Base-by-base conservation (phyloP, 257 asterid species). In the Rehmannia glutinosa region DNA sequence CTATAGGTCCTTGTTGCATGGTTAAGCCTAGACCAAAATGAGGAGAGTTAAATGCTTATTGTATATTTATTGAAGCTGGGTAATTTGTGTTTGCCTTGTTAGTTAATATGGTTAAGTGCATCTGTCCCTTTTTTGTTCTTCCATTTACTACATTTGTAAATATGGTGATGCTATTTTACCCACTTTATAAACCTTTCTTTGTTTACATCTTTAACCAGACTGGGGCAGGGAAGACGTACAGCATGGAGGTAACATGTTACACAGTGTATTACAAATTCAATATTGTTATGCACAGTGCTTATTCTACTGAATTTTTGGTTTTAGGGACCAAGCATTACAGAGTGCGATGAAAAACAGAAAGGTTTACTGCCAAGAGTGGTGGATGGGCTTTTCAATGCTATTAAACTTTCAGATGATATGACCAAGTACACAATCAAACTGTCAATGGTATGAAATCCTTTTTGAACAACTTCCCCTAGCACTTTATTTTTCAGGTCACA, bases 201-300 rank as follows among this genome's bases (percentile, higher is more conserved):
- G 53, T 71, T 45, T 69, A 27, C 16, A 4, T 69, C 55, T 73
- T 24, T 45, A 69, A 28, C 62, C 90, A 90, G 97, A 90, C 97
- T 58, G 96, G 96, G 73, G 97, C 97, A 23, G 97, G 97, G 70
- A 90, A 90, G 87, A 87, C 96, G 55, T 90, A 90, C 80, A 87
- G 86, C 83, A 84, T 90, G 88, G 94, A 90, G 97, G 97, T 90
- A 79, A 77, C 66, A 28, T 35, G 59, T 43, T 71, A 60, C n/a
- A 75, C 68, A 57, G 35, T 39, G 50, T 28, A 55, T 24, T 38
- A 12, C 46, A 16, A 68, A 59, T 64, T 56, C 51, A 30, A 46
- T 32, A 23, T 33, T 57, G 5, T 7, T 57, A 52, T 50, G 46
- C 52, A 41, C 15, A 60, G 63, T 55, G 60, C 73, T 49, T 62